Evolutionary conservation across 2,329 filamentous ascomycete genomes (phyloP), one percentile per base, ranked within the genome.

Genomic region (Fusarium sp.): DNA sequence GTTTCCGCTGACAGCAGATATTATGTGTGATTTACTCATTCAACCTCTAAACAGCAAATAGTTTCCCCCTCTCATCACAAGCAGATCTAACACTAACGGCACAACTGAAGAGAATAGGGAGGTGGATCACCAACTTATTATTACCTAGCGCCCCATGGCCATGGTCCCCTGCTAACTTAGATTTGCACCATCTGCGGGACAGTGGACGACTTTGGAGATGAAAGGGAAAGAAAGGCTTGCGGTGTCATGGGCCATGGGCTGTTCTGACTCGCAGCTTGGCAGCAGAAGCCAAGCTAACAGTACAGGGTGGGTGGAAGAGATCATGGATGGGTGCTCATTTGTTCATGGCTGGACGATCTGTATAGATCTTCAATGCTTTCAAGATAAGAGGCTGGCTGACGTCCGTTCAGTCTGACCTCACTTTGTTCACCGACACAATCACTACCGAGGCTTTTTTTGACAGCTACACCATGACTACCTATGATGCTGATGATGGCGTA

Each of bases 51-150:
- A 51, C 12, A 13, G 40, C 37, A 18, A 12, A 28, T 18, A 45
- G 26, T 31, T 45, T 9, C n/a, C 26, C 9, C 26, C 26, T 45
- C 40, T 45, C 40, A 42, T 30, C 41, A 28, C 15, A 15, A 26
- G 20, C 47, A 38, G 18, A 51, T 40, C 16, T 28, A 28, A 45
- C 42, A 54, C 49, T 55, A 36, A 42, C 38, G 54, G 42, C 55
- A 52, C 51, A 31, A 30, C 55, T 50, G 44, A 51, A 49, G 47
- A 54, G 38, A 50, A 56, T 34, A 37, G 36, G 53, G 42, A 70
- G 57, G 69, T 70, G 66, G 69, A 65, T 59, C 59, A 55, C 45
- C 66, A 70, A 70, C 23, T 23, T 23, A 70, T 23, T 23, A 70
- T 72, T 68, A 68, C 56, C 63, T 52, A 65, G 40, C 42, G 40